Evolutionary conservation across 169 alveolate genomes (phyloP).

Genomic region (Cryptosporidium viatorum): DNA sequence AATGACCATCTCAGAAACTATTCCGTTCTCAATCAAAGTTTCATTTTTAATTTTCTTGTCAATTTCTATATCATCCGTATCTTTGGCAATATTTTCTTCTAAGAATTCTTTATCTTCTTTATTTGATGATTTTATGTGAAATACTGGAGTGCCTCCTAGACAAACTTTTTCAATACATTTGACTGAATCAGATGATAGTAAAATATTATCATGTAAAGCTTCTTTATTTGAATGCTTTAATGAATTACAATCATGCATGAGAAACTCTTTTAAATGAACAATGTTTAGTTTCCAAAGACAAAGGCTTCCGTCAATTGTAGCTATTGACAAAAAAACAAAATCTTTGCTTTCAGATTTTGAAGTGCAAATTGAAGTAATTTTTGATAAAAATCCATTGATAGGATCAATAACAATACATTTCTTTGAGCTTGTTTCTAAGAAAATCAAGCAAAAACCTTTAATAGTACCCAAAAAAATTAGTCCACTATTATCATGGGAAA

Average conservation of each 20-base stretch:
- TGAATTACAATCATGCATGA: not conserved
- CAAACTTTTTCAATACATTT: not conserved
- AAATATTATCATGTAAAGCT: not conserved
- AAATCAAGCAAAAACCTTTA: conserved; percentile 12
- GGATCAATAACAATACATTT: conserved; percentile 27
- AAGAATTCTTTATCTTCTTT: not conserved
- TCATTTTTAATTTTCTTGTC: not conserved
- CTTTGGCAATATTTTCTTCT: not conserved
- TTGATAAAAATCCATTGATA: conserved; percentile 4
- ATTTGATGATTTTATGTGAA: not conserved
- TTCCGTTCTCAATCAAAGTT: not conserved
- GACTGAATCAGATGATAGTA: not conserved
- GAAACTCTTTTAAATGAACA: not conserved
- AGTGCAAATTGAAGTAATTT: conserved; percentile 40
- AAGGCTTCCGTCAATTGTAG: conserved; percentile 35
- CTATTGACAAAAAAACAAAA: conserved; percentile 16
- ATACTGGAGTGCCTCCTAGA: not conserved
- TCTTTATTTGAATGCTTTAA: not conserved
- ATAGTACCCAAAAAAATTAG: conserved; percentile 52
- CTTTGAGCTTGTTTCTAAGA: conserved; percentile 5
- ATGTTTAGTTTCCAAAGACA: conserved; percentile 25
- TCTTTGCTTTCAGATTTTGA: conserved; percentile 18
- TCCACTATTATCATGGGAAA: conserved; percentile 43
- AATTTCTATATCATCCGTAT: not conserved
- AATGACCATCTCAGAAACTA: not conserved